phyloP scores from a whole-genome alignment of 441 rosid genomes.

The Erodium texanum region DNA sequence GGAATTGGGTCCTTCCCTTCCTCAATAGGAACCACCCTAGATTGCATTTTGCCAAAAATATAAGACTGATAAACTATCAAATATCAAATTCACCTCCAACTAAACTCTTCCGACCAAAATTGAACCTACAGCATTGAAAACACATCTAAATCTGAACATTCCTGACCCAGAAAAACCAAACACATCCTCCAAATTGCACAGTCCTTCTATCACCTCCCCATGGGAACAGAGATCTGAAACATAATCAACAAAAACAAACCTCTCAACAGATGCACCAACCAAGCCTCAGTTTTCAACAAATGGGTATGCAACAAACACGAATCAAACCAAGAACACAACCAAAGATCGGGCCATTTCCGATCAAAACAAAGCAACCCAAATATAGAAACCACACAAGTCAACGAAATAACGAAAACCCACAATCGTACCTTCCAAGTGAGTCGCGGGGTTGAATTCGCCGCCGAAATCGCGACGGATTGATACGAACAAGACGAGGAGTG shows the following conservation, averaged over 20 bases:
- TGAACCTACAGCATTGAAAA: not conserved
- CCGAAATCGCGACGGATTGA: not conserved
- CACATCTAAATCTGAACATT: not conserved
- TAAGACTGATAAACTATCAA: slow-evolving; percentile 1
- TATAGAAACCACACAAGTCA: not conserved
- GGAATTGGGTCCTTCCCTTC: slow-evolving; percentile 50
- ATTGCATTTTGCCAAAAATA: slow-evolving; percentile 34
- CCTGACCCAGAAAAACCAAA: not conserved
- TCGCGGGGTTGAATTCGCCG: not conserved
- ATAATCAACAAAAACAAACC: not conserved
- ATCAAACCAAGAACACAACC: not conserved
- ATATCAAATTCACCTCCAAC: slow-evolving; percentile 12
- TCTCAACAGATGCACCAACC: not conserved
- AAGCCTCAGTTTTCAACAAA: too few relatives aligned
- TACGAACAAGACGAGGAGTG: not conserved
- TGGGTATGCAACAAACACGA: not conserved
- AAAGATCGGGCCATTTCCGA: not conserved
- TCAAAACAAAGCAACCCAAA: too few relatives aligned
- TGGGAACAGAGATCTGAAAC: not conserved
- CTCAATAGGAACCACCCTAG: slow-evolving; percentile 49
- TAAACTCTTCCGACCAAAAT: not conserved
- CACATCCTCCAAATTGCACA: not conserved
- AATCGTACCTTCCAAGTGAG: not conserved
- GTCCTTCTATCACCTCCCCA: not conserved
- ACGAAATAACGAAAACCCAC: not conserved